A percentile compares a stretch with the other conserved stretches of the same genome.
Conservation (phyloP, 2,329 filamentous ascomycete genomes). For the Cryphonectria naterciae region DNA sequence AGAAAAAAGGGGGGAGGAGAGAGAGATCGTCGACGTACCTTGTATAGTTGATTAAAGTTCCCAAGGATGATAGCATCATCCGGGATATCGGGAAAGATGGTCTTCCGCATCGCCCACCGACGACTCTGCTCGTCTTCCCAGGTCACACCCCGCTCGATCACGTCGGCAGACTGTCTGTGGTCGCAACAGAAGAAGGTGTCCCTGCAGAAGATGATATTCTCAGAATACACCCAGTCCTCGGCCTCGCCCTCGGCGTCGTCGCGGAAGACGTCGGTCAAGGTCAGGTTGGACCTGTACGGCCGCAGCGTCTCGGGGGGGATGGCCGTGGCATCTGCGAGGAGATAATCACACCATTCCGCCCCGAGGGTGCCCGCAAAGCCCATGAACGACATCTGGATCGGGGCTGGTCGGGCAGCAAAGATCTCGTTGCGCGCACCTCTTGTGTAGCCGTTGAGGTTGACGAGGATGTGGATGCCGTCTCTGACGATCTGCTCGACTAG, state of each 20-base stretch:
- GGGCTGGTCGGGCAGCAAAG: conserved; percentile 90
- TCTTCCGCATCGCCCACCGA: conserved; percentile 91
- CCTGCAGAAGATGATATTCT: conserved; percentile 93
- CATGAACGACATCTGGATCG: conserved; percentile 99
- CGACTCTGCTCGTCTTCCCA: conserved; percentile 85
- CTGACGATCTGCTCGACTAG: conserved; percentile 83
- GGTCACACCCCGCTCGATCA: conserved; percentile 65
- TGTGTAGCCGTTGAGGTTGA: conserved; percentile 98
- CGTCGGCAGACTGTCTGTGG: conserved; percentile 86
- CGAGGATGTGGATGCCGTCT: conserved; percentile 89
- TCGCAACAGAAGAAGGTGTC: conserved; percentile 99
- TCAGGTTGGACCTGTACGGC: conserved; percentile 75
- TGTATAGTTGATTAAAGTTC: conserved; percentile 99
- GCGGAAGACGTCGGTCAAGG: conserved; percentile 69
- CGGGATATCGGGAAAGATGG: conserved; percentile 80
- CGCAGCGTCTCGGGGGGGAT: conserved; percentile 82
- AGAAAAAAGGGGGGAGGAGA: too few species aligned
- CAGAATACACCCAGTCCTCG: conserved; percentile 90
- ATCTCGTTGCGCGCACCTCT: conserved; percentile 96
- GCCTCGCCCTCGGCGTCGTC: conserved; percentile 70
- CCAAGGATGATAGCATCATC: conserved; percentile 90
- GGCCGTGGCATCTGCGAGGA: conserved; percentile 86
- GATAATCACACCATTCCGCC: conserved; percentile 98
- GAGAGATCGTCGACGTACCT: conserved; percentile 60
- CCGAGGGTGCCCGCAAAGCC: conserved; percentile 95